Evolutionary conservation across 306 rosid genomes (phyloP).

Genomic region (Ochetophila trinervis): DNA sequence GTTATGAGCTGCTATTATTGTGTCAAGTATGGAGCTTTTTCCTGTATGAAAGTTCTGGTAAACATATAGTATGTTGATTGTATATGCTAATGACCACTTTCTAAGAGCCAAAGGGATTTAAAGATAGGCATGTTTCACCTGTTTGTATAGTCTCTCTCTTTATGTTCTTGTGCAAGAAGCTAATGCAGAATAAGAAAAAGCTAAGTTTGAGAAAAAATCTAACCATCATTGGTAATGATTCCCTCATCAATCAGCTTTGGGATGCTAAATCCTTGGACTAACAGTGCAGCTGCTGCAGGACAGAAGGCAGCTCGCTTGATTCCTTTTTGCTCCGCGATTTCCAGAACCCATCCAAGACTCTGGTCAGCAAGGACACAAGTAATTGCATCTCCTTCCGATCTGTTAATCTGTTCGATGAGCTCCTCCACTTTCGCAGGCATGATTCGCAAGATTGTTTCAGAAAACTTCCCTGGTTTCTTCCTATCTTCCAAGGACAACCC

Average conservation of each 20-base stretch:
- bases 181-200: neutral
- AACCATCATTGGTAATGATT: conserved; percentile 43
- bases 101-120: too few species aligned
- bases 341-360: conserved; percentile 63
- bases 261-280: conserved; percentile 42
- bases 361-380: conserved; percentile 57
- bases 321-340: conserved; percentile 43
- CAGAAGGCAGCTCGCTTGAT: conserved; percentile 44
- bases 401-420: conserved; percentile 42
- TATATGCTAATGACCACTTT: too few species aligned
- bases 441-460: conserved; percentile 37
- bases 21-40: too few species aligned
- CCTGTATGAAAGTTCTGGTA: too few species aligned
- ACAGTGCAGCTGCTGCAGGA: conserved; percentile 53
- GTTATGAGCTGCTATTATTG: too few species aligned
- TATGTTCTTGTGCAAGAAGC: too few species aligned
- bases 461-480: conserved; percentile 37
- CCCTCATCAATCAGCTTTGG: conserved; percentile 45
- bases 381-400: conserved; percentile 28
- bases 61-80: too few species aligned
- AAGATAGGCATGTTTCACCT: too few species aligned
- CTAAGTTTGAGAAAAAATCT: conserved; percentile 3
- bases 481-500: conserved; percentile 44
- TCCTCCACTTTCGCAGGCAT: conserved; percentile 51
- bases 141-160: too few species aligned